A percentile compares a stretch with the other conserved stretches of the same genome.
Conservation (phyloP, 441 rosid species). For the Melastoma candidum region DNA sequence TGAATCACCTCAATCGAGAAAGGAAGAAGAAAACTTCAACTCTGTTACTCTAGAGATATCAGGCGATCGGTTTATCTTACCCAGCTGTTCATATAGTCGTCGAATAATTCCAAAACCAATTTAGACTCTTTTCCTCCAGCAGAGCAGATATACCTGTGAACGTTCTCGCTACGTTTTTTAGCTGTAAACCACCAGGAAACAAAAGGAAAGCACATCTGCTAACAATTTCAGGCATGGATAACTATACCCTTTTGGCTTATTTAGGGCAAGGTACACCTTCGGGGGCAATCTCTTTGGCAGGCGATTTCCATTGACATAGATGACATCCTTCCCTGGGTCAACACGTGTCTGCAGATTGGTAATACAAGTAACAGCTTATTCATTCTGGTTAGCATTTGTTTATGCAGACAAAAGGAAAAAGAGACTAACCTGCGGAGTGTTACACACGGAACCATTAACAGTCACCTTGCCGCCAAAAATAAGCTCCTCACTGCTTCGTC, state of each 20-base stretch:
- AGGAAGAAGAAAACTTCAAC: conserved; percentile 3
- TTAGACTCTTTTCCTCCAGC: conserved; percentile 71
- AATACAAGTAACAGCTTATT: not conserved
- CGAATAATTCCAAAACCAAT: conserved; percentile 60
- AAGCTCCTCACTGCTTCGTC: conserved; percentile 77
- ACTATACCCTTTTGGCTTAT: conserved; percentile 97
- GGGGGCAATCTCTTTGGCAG: conserved; percentile 83
- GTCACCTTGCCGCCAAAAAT: conserved; percentile 80
- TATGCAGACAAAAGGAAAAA: not conserved
- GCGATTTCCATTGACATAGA: conserved; percentile 83
- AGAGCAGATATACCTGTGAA: conserved; percentile 79
- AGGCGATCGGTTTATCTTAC: conserved; percentile 24
- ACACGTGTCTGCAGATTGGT: conserved; percentile 62
- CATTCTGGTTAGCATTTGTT: too few species aligned
- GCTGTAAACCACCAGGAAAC: conserved; percentile 1
- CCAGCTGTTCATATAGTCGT: conserved; percentile 62
- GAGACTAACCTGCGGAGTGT: conserved; percentile 57
- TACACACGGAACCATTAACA: conserved; percentile 68
- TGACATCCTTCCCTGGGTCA: conserved; percentile 62
- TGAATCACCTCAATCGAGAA: not conserved
- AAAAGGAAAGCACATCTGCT: conserved; percentile 5
- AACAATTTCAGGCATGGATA: not conserved
- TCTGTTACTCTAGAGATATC: not conserved
- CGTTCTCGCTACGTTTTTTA: not conserved
- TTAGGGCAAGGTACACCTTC: conserved; percentile 73